These are phyloP conservation scores for Colletotrichum musae DNA, from an alignment of 2,329 filamentous ascomycete species.

Conservation along the genomic window DNA sequence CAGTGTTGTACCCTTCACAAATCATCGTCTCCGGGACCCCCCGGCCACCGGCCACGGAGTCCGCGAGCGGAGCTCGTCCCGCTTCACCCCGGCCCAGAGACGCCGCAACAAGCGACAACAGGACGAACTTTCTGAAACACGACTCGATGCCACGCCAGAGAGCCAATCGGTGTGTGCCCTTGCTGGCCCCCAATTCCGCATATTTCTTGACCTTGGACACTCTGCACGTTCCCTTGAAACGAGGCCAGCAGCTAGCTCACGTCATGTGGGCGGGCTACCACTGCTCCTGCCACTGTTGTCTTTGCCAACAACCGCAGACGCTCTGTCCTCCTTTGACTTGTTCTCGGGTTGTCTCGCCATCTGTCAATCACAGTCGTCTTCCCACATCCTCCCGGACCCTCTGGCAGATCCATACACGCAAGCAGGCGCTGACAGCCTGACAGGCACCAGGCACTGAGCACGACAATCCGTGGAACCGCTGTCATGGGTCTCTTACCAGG, in stretches of 20 bases:
- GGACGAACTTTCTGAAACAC: conserved; percentile 35
- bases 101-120: conserved; percentile 20
- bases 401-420: background rate
- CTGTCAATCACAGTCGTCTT: background rate
- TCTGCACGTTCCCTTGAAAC: conserved; percentile 36
- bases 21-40: conserved; percentile 14
- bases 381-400: background rate
- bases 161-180: conserved; percentile 29
- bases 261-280: conserved; percentile 4
- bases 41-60: conserved; percentile 16
- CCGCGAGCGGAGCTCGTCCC: conserved; percentile 17
- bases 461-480: conserved; percentile 29
- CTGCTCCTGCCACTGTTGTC: too few relatives aligned
- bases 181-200: background rate
- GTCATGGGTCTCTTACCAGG: conserved; percentile 29
- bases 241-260: conserved; percentile 20
- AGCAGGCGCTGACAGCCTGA: background rate
- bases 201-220: conserved; percentile 11
- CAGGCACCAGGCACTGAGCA: conserved; percentile 5
- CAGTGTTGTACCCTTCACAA: conserved; percentile 4
- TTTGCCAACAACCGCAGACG: conserved; percentile 1
- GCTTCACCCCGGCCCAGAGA: conserved; percentile 12
- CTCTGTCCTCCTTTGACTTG: conserved; percentile 8
- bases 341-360: background rate
- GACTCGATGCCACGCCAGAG: conserved; percentile 15